A percentile compares a stretch with the other conserved stretches of the same genome.
Conservation (phyloP, 805 yeast species). For the Metschnikowia reukaufii region DNA sequence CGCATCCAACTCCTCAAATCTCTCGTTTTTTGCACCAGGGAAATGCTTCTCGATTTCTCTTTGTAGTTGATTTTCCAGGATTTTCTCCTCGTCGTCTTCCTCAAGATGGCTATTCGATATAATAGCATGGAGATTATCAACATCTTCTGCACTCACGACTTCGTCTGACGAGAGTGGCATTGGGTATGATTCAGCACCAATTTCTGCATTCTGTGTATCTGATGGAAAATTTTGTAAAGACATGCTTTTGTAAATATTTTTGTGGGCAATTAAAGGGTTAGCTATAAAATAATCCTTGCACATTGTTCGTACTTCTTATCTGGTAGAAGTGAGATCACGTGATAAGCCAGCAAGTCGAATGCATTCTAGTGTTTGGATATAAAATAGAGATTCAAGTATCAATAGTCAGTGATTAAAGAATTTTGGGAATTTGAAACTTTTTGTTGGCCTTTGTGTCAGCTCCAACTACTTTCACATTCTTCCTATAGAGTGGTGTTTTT, state of each 20-base stretch:
- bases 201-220: background rate
- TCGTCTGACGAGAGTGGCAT: slow-evolving; percentile 30
- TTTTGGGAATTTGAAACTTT: no score
- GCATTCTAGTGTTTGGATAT: no score
- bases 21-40: background rate
- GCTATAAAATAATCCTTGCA: no score
- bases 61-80: slow-evolving; percentile 2
- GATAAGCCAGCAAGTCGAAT: no score
- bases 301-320: no score
- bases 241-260: background rate
- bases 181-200: background rate
- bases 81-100: slow-evolving; percentile 16
- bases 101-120: slow-evolving; percentile 24
- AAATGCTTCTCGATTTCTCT: background rate
- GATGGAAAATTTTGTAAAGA: background rate
- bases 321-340: no score
- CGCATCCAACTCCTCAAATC: slow-evolving; percentile 3
- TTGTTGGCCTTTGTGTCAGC: no score
- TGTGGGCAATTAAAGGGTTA: no score
- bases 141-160: slow-evolving; percentile 29
- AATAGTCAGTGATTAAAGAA: no score
- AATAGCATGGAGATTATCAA: slow-evolving; percentile 27
- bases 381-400: no score
- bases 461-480: no score
- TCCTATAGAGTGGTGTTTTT: no score